phyloP scores from a whole-genome alignment of 495 filamentous ascomycete species.

The Pseudoneurospora amorphoporcata region DNA sequence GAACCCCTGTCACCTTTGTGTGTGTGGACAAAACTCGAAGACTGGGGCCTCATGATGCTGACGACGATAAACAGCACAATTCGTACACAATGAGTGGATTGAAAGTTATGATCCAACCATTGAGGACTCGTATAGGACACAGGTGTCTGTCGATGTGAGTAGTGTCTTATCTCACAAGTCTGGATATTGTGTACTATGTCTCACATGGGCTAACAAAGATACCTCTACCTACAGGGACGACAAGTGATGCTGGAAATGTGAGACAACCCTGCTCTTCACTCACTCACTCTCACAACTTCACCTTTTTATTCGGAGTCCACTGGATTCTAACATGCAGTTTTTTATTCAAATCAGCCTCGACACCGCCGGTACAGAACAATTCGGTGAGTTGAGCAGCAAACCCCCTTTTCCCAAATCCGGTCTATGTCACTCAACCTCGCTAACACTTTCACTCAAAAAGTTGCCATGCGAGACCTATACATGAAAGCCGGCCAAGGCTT shows the following conservation, averaged over 20 bases:
- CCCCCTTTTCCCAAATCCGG: too few species aligned
- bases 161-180: not conserved
- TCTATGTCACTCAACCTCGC: not conserved
- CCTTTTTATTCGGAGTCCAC: constrained; percentile 16
- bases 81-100: constrained; percentile 98
- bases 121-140: constrained; percentile 92
- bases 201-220: not conserved
- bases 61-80: constrained; percentile 61
- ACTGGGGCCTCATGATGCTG: constrained; percentile 6
- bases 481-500: constrained; percentile 98
- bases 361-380: constrained; percentile 96
- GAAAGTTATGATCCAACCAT: constrained; percentile 98
- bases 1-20: not conserved
- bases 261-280: constrained; percentile 5
- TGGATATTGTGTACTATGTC: not conserved
- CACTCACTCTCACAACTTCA: not conserved
- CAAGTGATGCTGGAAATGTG: constrained; percentile 97
- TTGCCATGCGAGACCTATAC: constrained; percentile 73
- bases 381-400: constrained; percentile 53
- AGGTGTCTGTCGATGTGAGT: constrained; percentile 87
- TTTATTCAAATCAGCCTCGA: constrained; percentile 54
- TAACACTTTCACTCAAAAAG: constrained; percentile 17
- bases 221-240: constrained; percentile 51
- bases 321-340: constrained; percentile 3
- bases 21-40: not conserved